Conservation (phyloP, 2,329 filamentous ascomycete genomes). For the Epichloe brachyelytri region DNA sequence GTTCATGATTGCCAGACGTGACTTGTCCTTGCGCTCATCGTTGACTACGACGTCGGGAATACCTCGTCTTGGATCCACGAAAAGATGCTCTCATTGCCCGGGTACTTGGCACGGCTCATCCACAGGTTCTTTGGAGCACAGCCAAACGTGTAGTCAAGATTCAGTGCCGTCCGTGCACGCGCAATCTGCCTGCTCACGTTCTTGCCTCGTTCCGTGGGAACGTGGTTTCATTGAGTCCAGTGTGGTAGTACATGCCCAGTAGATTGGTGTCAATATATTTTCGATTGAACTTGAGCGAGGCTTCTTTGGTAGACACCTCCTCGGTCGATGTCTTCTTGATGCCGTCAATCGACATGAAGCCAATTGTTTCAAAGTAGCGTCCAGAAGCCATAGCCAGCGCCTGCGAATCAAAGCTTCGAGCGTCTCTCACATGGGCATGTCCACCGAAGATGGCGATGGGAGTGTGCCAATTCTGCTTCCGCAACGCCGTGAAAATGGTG, state of each 20-base stretch:
- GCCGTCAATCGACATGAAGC: slow-evolving; percentile 79
- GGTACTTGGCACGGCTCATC: slow-evolving; percentile 69
- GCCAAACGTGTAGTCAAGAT: slow-evolving; percentile 64
- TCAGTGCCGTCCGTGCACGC: slow-evolving; percentile 53
- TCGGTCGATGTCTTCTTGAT: slow-evolving; percentile 22
- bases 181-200: slow-evolving; percentile 60
- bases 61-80: slow-evolving; percentile 67
- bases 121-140: slow-evolving; percentile 72
- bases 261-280: slow-evolving; percentile 93
- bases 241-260: slow-evolving; percentile 71
- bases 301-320: slow-evolving; percentile 18
- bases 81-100: slow-evolving; percentile 62
- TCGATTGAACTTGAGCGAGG: slow-evolving; percentile 50
- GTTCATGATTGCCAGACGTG: slow-evolving; percentile 68
- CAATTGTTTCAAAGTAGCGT: slow-evolving; percentile 88
- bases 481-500: slow-evolving; percentile 64
- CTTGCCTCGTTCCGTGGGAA: slow-evolving; percentile 66
- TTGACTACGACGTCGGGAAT: slow-evolving; percentile 51
- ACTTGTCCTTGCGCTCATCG: slow-evolving; percentile 41
- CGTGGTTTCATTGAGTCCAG: slow-evolving; percentile 52
- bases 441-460: slow-evolving; percentile 90
- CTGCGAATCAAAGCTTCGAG: slow-evolving; percentile 63
- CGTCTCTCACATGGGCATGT: slow-evolving; percentile 80
- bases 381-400: slow-evolving; percentile 76
- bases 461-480: slow-evolving; percentile 61